Base-by-base conservation (phyloP, 768 basidiomycete genomes). In the Mycena epipterygia region DNA sequence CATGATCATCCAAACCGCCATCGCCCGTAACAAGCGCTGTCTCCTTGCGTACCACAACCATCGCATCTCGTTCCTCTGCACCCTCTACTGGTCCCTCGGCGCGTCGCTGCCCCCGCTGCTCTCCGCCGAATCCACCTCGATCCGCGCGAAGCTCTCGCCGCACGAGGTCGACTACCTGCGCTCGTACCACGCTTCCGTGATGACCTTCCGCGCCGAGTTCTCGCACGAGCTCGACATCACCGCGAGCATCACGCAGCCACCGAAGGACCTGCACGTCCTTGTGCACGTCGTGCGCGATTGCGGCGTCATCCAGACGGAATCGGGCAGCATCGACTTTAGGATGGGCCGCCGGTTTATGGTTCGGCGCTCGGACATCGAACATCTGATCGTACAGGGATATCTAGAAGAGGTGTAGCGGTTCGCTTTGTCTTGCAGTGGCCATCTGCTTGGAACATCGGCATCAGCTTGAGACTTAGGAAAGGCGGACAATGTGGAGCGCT, bases 21-120 rank as follows among this genome's bases (percentile, higher is more conserved):
- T 97, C 74, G 86, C 91, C 44, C 90, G 96, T 71, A 98, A 99
- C 86, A 98, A 97, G 80, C 93, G 98, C n/a, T 96, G 95, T 79
- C 87, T 99, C 5, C 89, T 98, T 51, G 96, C 95, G 0, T 99
- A 99, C 81, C 95, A 98, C 80, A 83, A 89, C 29, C 95, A 96
- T 82, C 89, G 97, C 64, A 81, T 95, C 42, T 93, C 95, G 77
- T 90, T 91, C 60, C 88, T 99, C 60, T 89, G 91, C 67, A 92
- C 95, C 76, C 87, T 94, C 84, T 98, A 95, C 82, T 99, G 97
- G 97, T 84, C 89, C 16, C 89, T 91, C 11, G 95, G 95, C 21
- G 97, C 95, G 17, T 93, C 95, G 5, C 84, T 98, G 3, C 94
- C 95, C 0, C 93, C 95, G 72, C 84, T 98, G 48, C 87, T 98